A percentile compares a stretch with the other conserved stretches of the same genome.
phyloP scores from a whole-genome alignment of 345 rosid genomes.

The Eucalyptus dawsonii region DNA sequence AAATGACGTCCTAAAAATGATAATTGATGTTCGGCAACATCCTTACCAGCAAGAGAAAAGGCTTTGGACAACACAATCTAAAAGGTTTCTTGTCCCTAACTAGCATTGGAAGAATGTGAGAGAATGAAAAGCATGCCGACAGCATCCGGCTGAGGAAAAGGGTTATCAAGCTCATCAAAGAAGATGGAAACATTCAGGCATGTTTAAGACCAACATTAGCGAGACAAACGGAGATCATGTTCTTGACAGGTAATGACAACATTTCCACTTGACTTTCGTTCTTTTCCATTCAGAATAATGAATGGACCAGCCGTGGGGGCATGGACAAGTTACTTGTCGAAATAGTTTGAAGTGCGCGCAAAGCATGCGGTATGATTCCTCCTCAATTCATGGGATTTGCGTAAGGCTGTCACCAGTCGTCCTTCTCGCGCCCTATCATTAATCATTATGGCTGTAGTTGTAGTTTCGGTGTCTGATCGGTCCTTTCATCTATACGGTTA shows the following conservation, averaged over 20 bases:
- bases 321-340: not conserved
- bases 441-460: not conserved
- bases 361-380: not conserved
- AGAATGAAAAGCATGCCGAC: not conserved
- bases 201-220: not conserved
- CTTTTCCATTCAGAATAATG: not conserved
- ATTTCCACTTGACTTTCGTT: not conserved
- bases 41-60: not conserved
- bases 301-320: not conserved
- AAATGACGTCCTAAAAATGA: not conserved
- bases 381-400: not conserved
- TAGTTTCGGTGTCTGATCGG: not conserved
- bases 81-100: not conserved
- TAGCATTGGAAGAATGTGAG: not conserved
- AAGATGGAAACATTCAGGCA: not conserved
- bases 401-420: not conserved
- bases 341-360: not conserved
- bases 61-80: not conserved
- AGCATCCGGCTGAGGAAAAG: not conserved
- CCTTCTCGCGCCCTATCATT: not conserved
- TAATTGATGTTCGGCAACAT: not conserved
- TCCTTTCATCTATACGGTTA: not conserved
- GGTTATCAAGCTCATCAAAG: not conserved
- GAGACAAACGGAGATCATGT: not conserved
- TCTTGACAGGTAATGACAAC: not conserved